Evolutionary conservation across 441 rosid genomes (phyloP).

Genomic region (Populus hybrid): DNA sequence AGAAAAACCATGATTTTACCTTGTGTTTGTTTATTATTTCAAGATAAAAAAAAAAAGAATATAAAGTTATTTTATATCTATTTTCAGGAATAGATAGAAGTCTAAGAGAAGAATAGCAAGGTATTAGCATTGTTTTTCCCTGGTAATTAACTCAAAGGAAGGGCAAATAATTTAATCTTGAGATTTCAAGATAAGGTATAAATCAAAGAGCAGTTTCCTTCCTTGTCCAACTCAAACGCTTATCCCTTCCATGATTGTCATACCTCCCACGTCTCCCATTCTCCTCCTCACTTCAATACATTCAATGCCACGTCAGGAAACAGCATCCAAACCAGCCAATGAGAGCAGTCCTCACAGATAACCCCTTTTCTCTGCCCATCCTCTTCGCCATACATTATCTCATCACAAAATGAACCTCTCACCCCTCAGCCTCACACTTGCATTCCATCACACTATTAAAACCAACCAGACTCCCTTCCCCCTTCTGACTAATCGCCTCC

Average conservation of each 20-base stretch:
- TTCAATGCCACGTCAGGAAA: constrained; percentile 41
- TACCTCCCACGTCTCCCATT: background rate
- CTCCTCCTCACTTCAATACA: constrained; percentile 25
- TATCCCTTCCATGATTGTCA: no score
- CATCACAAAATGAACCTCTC: background rate
- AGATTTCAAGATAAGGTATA: background rate
- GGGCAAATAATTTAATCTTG: background rate
- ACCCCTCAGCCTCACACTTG: background rate
- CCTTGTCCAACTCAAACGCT: background rate
- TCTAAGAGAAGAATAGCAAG: background rate
- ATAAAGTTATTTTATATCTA: no score
- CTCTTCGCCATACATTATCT: constrained; percentile 34
- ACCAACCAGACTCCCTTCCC: constrained; percentile 14
- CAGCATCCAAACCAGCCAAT: constrained; percentile 49
- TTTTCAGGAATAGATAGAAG: no score
- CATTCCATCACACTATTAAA: constrained; percentile 28
- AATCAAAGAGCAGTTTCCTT: background rate
- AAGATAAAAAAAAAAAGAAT: no score
- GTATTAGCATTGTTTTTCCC: no score
- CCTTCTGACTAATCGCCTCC: constrained; percentile 19
- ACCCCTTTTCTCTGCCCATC: constrained; percentile 20
- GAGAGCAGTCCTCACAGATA: constrained; percentile 43
- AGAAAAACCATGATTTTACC: no score
- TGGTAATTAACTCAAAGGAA: no score
- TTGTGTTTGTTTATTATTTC: no score